Conservation (phyloP, 2,329 filamentous ascomycete genomes). For the Phoma herbarum region DNA sequence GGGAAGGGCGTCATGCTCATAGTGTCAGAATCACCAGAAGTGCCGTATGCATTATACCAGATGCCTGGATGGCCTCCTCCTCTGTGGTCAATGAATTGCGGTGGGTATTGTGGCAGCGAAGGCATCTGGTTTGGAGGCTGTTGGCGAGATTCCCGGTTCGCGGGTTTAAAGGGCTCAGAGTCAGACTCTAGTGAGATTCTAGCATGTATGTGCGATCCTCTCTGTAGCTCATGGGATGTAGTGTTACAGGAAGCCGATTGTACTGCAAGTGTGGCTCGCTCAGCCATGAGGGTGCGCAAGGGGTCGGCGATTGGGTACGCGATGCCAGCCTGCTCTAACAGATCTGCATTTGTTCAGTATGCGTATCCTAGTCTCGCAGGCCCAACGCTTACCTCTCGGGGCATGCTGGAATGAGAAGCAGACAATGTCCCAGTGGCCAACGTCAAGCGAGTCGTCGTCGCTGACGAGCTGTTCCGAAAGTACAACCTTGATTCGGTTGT, state of each 20-base stretch:
- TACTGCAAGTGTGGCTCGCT: slow-evolving; percentile 13
- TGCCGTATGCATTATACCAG: slow-evolving; percentile 29
- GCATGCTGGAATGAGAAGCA: slow-evolving; percentile 88
- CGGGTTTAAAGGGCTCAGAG: slow-evolving; percentile 19
- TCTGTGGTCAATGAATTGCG: slow-evolving; percentile 8
- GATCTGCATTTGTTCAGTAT: slow-evolving; percentile 59
- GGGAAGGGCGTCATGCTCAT: slow-evolving; percentile 34
- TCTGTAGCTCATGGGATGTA: slow-evolving; percentile 2
- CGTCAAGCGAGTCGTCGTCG: slow-evolving; percentile 39
- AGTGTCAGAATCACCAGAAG: slow-evolving; percentile 25
- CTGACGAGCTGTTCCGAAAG: slow-evolving; percentile 74
- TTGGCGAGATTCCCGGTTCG: slow-evolving; percentile 28
- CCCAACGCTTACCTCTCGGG: slow-evolving; percentile 68
- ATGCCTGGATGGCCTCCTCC: slow-evolving; percentile 7
- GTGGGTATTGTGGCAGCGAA: slow-evolving; percentile 24
- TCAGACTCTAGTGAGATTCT: slow-evolving; percentile 21
- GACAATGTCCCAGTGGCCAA: slow-evolving; percentile 76
- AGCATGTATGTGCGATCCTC: slow-evolving; percentile 22
- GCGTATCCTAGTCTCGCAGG: not conserved
- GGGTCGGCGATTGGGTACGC: slow-evolving; percentile 73
- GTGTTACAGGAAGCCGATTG: slow-evolving; percentile 9
- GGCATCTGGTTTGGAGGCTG: slow-evolving; percentile 30
- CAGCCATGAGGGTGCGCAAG: slow-evolving; percentile 34
- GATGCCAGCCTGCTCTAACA: slow-evolving; percentile 76
- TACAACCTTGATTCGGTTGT: slow-evolving; percentile 78